A percentile compares a stretch with the other conserved stretches of the same genome.
These are phyloP conservation scores for Phytophthora capsici DNA, from an alignment of 352 stramenopile species.

Conservation along the genomic window DNA sequence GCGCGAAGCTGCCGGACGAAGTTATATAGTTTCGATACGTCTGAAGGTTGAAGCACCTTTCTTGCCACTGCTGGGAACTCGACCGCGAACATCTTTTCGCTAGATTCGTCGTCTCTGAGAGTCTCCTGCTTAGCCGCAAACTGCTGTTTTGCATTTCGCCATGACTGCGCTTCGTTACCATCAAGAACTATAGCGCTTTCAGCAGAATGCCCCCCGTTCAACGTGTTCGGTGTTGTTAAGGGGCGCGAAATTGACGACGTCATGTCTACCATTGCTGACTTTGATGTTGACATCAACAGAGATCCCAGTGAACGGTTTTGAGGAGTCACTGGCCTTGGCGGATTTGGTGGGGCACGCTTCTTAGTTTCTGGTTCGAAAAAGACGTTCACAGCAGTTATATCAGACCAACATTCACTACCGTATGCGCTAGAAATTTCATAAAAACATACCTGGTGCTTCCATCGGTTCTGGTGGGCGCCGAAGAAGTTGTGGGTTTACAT, in stretches of 20 bases:
- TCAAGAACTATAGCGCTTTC: slow-evolving; percentile 25
- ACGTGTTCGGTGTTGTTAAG: slow-evolving; percentile 48
- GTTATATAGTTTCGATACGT: slow-evolving; percentile 63
- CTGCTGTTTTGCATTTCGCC: slow-evolving; percentile 41
- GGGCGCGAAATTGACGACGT: slow-evolving; percentile 75
- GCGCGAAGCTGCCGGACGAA: slow-evolving; percentile 66
- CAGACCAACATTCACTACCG: slow-evolving; percentile 7
- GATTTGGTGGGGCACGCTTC: slow-evolving; percentile 4
- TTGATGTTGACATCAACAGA: slow-evolving; percentile 59
- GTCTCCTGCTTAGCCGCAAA: slow-evolving; percentile 31
- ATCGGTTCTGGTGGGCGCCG: slow-evolving; percentile 19
- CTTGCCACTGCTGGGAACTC: slow-evolving; percentile 63
- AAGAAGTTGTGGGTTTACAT: slow-evolving; percentile 77
- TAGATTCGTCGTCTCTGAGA: neutral
- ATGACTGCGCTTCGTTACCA: slow-evolving; percentile 33
- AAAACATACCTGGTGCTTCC: slow-evolving; percentile 28
- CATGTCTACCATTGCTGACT: slow-evolving; percentile 62
- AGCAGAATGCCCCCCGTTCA: slow-evolving; percentile 4
- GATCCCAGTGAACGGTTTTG: slow-evolving; percentile 60
- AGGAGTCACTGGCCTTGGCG: slow-evolving; percentile 16
- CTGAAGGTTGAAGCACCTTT: slow-evolving; percentile 50
- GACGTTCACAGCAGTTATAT: slow-evolving; percentile 6
- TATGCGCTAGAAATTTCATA: neutral
- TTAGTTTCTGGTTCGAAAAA: slow-evolving; percentile 18
- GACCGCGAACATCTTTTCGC: slow-evolving; percentile 31